Base-by-base conservation (phyloP, 2,329 filamentous ascomycete species). In the Sporothrix pallida region DNA sequence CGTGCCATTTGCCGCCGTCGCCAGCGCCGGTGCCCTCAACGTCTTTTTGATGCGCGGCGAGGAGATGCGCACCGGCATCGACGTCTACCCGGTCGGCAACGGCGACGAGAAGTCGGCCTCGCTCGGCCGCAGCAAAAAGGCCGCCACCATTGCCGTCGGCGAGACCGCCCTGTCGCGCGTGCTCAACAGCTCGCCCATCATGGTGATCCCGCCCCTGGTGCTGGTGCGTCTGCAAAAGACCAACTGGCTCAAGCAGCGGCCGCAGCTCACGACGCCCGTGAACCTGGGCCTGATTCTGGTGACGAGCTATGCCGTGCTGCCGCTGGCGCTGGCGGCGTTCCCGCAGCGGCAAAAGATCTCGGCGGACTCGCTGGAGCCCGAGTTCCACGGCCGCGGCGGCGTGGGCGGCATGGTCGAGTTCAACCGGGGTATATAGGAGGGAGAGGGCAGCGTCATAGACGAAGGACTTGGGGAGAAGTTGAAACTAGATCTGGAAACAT, bases 21-120 rank as follows among this genome's bases (percentile, higher is more conserved):
- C 95, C 44, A 93, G 90, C 74, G 96, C 96, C 3, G 95, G 94
- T 79, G 94, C 91, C 1, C 87, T 99, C 76, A 99, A 99, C 83
- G 96, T 98, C 37, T 97, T 98, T 83, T 88, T 99, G 72, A 99
- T 99, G 96, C 93, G 96, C 74, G 92, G 94, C 76, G 95, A 98
- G 82, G 96, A 99, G 84, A 98, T 99, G 78, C 89, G 93, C 79
- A 89, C 89, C 75, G 96, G 96, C 71, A 99, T 99, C 79, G 93
- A 98, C 82, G 90, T 99, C 52, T 98, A 92, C 82, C 94, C 95
- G 1, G 91, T 94, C 23, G 70, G 37, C 50, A 37, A 15, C 26
- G 26, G 44, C 77, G 87, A 87, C 26, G 90, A 92, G 73, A 85
- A 93, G 70, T 83, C 89, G 72, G 83, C 88, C 71, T 92, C 91